Evolutionary conservation across 805 yeast species (phyloP).

Genomic region (Saccharomycopsis oosterbeekiorum): DNA sequence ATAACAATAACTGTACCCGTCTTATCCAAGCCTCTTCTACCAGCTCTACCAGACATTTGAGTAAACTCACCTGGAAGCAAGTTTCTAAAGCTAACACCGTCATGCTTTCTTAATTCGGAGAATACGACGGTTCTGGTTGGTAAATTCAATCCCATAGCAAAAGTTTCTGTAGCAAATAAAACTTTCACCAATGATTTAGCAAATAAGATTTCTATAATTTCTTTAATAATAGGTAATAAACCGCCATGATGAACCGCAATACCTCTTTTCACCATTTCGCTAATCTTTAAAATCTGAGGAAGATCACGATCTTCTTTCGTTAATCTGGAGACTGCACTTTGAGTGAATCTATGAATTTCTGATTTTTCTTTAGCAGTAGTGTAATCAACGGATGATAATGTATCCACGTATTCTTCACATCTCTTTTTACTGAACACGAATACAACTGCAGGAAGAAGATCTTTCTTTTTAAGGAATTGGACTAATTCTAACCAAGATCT

Average conservation of each 20-base stretch:
- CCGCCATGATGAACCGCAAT: constrained; percentile 97
- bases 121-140: constrained; percentile 97
- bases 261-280: constrained; percentile 81
- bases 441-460: constrained; percentile 81
- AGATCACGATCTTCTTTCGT: constrained; percentile 87
- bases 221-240: constrained; percentile 83
- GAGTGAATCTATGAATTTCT: constrained; percentile 88
- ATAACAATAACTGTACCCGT: constrained; percentile 93
- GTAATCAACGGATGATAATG: constrained; percentile 64
- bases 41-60: constrained; percentile 99
- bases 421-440: constrained; percentile 91
- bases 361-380: constrained; percentile 80
- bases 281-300: constrained; percentile 79
- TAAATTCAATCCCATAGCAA: constrained; percentile 95
- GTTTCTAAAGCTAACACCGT: constrained; percentile 73
- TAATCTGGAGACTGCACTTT: constrained; percentile 75
- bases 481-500: constrained; percentile 70
- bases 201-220: constrained; percentile 84
- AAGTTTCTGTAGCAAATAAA: constrained; percentile 93
- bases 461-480: constrained; percentile 54
- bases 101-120: constrained; percentile 78
- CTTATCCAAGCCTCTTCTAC: constrained; percentile 89
- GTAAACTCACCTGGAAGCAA: constrained; percentile 94
- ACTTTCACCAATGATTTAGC: constrained; percentile 81
- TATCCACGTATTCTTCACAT: constrained; percentile 87